A percentile compares a stretch with the other conserved stretches of the same genome.
These are phyloP conservation scores for Corinectria fuckeliana DNA, from an alignment of 2,329 filamentous ascomycete genomes.

Conservation along the genomic window DNA sequence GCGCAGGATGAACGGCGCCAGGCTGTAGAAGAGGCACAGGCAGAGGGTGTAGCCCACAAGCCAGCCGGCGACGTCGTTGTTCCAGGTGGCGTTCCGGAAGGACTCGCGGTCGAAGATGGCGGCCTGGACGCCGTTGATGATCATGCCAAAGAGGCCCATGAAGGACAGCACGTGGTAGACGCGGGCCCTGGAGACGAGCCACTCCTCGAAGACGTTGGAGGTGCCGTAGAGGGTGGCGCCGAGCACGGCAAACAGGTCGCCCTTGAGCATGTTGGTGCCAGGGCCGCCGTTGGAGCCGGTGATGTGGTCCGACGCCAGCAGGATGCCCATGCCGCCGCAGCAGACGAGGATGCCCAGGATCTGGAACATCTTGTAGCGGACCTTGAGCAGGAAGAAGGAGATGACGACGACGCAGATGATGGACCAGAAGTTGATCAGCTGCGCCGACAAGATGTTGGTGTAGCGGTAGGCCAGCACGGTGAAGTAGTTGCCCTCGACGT, in stretches of 20 bases:
- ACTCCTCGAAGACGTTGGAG: constrained; percentile 92
- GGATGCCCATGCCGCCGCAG: constrained; percentile 87
- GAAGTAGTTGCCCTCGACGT: constrained; percentile 98
- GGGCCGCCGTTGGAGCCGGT: constrained; percentile 74
- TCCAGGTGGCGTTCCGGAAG: constrained; percentile 71
- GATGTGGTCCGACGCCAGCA: constrained; percentile 88
- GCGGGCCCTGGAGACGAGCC: constrained; percentile 84
- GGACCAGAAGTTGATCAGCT: constrained; percentile 98
- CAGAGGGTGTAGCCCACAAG: constrained; percentile 88
- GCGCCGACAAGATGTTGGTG: constrained; percentile 90
- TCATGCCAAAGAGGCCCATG: constrained; percentile 83
- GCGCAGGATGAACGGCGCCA: constrained; percentile 86
- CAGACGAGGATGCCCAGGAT: constrained; percentile 86
- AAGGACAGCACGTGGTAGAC: constrained; percentile 94
- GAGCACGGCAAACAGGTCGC: constrained; percentile 88
- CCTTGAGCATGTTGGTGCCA: constrained; percentile 78
- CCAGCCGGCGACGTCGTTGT: constrained; percentile 76
- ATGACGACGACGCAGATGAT: constrained; percentile 90
- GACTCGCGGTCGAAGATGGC: constrained; percentile 86
- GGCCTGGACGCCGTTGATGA: constrained; percentile 91
- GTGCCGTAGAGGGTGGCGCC: constrained; percentile 92
- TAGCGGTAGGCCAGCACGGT: constrained; percentile 92
- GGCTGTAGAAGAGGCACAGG: constrained; percentile 83
- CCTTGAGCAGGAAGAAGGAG: constrained; percentile 81
- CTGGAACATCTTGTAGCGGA: constrained; percentile 90